These are phyloP conservation scores for Zygnema circumcarinatum DNA, from an alignment of 139 green algal genomes.

Conservation along the genomic window DNA sequence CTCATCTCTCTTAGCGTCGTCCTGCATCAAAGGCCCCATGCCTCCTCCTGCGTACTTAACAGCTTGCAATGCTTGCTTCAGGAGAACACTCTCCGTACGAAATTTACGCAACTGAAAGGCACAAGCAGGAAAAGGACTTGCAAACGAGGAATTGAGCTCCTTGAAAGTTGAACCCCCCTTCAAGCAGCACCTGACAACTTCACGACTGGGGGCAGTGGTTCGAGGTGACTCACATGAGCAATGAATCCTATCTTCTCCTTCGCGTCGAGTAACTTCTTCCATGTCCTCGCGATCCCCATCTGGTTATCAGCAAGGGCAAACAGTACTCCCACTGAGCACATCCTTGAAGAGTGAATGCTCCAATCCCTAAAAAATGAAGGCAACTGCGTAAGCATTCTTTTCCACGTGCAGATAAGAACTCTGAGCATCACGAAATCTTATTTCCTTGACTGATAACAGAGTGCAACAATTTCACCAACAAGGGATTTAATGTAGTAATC, in stretches of 20 bases:
- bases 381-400: not conserved
- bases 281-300: conserved; percentile 77
- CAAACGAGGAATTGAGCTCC: not conserved
- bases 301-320: conserved; percentile 32
- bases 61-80: conserved; percentile 19
- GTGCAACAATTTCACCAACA: not conserved
- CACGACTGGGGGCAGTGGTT: conserved; percentile 25
- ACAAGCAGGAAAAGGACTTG: conserved; percentile 5
- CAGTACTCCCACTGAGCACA: conserved; percentile 13
- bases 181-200: no score
- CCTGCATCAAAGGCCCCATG: conserved; percentile 32
- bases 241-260: conserved; percentile 86
- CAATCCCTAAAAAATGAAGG: not conserved
- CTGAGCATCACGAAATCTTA: conserved; percentile 12
- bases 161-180: no score
- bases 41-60: not conserved
- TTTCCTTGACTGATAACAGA: not conserved
- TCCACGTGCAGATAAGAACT: conserved; percentile 15
- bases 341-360: conserved; percentile 7
- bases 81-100: not conserved
- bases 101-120: not conserved
- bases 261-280: conserved; percentile 91
- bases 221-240: conserved; percentile 71
- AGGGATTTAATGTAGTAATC: not conserved
- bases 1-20: conserved; percentile 82